Conservation (phyloP, 1,139 yeast species). For the Pichia sp. region DNA sequence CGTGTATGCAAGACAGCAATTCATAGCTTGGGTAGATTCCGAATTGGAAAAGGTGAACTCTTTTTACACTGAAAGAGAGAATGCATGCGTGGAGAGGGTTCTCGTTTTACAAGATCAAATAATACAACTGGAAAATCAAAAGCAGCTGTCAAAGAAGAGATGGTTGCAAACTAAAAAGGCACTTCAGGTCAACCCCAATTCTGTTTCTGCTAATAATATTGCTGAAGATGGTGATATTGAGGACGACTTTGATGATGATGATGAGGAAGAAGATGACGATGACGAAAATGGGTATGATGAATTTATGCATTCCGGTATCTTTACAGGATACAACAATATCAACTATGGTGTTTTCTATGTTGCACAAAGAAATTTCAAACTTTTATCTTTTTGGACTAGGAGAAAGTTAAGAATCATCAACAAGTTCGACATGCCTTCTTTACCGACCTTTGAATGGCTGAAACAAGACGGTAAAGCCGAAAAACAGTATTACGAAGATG, state of each 20-base stretch:
- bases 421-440: conserved; percentile 52
- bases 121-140: conserved; percentile 57
- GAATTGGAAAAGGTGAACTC: conserved; percentile 56
- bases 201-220: not conserved
- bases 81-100: conserved; percentile 56
- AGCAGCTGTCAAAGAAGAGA: conserved; percentile 25
- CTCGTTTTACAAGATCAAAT: conserved; percentile 64
- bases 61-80: conserved; percentile 59
- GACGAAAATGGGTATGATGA: conserved; percentile 14
- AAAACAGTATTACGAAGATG: conserved; percentile 34
- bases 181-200: not conserved
- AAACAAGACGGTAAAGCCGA: conserved; percentile 28
- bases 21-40: conserved; percentile 56
- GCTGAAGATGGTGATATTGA: conserved; percentile 11
- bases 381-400: conserved; percentile 24
- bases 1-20: conserved; percentile 40
- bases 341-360: conserved; percentile 9
- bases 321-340: not conserved
- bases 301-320: conserved; percentile 4
- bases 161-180: conserved; percentile 16
- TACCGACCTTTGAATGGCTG: conserved; percentile 50
- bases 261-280: conserved; percentile 10
- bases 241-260: conserved; percentile 12
- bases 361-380: conserved; percentile 21
- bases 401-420: conserved; percentile 36